Evolutionary conservation across 2,329 filamentous ascomycete genomes (phyloP), one percentile per base, ranked within the genome.

Genomic region (Botrytis elliptica): DNA sequence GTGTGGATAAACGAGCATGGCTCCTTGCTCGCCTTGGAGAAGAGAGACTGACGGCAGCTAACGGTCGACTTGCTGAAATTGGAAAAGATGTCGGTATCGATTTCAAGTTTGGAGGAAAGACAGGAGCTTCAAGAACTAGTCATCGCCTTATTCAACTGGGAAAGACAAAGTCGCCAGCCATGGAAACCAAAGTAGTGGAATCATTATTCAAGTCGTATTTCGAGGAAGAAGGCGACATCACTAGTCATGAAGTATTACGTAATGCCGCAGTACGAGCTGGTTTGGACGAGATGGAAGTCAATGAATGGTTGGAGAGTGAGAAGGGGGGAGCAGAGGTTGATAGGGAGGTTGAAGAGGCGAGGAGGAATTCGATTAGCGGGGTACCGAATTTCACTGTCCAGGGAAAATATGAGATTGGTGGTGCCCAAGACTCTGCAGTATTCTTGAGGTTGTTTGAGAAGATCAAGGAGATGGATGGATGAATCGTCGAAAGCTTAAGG

Each of bases 341-440:
- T 76, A 70, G 70, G 36, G 79, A 81, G 75, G 79, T 80, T 36
- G 77, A 75, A 72, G 72, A 70, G 82, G 85, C 29, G 75, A 82
- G 42, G 82, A 83, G 77, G 84, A 85, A 86, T 78, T 83, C 83
- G 16, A 79, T 95, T 57, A 86, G 83, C 71, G 92, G 92, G 0
- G 93, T 96, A 75, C 93, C 93, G 10, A 89, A 92, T 81, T 95
- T 93, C 80, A 89, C 89, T 20, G 87, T 96, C 75, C 91, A 95
- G 79, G 90, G 85, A 2, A 85, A 84, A 77, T 91, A 89, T 81
- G 87, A 90, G 77, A 82, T 95, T 44, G 87, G 89, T 42, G 93
- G 93, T 1, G 93, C 92, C 1, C 90, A 94, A 83, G 92, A 94
- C 74, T 86, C 90, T 3, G 84, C 85, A 64, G 87, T 86, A 2